Evolutionary conservation across 495 filamentous ascomycete species (phyloP).

Genomic region (Pseudotulostoma volvatum): DNA sequence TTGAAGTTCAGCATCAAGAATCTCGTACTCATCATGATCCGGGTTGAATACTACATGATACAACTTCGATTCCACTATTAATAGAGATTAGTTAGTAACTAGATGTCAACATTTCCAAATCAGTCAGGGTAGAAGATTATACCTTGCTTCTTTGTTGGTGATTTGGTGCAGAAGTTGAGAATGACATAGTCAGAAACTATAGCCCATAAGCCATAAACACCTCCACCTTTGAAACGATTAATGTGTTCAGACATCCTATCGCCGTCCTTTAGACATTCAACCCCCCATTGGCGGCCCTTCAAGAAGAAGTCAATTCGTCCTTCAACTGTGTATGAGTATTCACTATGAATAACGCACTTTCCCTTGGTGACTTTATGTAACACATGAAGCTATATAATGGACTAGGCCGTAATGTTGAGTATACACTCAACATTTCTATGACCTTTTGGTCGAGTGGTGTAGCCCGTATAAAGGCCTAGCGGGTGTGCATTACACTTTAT

Average conservation of each 20-base stretch:
- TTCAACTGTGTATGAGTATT: not conserved
- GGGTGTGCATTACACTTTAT: too few species aligned
- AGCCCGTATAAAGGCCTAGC: too few species aligned
- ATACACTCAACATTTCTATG: too few species aligned
- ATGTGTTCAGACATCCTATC: conserved; percentile 2
- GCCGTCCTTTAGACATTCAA: conserved; percentile 6
- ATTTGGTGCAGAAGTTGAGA: not conserved
- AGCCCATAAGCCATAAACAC: not conserved
- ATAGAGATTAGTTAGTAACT: too few species aligned
- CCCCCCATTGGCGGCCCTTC: conserved; percentile 3
- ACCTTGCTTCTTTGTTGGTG: not conserved
- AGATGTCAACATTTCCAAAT: too few species aligned
- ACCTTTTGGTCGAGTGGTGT: too few species aligned
- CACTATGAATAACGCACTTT: not conserved
- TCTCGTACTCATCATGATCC: not conserved
- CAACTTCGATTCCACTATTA: too few species aligned
- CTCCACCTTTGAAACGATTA: not conserved
- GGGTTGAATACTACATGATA: not conserved
- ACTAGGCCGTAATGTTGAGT: too few species aligned
- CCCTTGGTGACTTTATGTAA: not conserved
- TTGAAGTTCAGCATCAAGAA: not conserved
- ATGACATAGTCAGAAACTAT: not conserved
- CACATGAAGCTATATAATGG: too few species aligned
- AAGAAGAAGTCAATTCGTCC: not conserved
- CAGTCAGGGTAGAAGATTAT: too few species aligned